Conservation (phyloP, 768 basidiomycete genomes). For the Psilocybe cubensis region DNA sequence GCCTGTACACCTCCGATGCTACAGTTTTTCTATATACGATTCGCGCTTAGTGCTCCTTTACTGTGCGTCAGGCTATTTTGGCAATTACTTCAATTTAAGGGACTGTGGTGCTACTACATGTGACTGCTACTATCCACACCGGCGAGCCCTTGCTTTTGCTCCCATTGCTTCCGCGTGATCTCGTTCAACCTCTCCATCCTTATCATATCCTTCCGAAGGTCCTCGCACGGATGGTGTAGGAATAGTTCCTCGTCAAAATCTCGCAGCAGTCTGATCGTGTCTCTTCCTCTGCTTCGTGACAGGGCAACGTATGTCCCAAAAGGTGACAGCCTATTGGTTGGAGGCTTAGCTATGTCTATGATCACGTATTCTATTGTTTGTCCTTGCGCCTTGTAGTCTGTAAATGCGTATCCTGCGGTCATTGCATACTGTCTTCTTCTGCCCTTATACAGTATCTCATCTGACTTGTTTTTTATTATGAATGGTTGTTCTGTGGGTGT, state of each 20-base stretch:
- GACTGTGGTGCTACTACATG: no score
- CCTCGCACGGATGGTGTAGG: conserved; percentile 8
- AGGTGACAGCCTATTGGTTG: conserved; percentile 23
- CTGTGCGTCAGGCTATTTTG: no score
- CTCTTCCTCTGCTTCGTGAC: conserved; percentile 31
- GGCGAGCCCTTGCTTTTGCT: no score
- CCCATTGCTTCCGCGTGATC: no score
- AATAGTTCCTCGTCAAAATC: conserved; percentile 7
- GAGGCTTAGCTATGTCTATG: conserved; percentile 37
- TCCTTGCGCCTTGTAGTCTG: conserved; percentile 42
- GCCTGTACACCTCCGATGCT: no score
- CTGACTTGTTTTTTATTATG: conserved; percentile 9
- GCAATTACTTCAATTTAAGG: no score
- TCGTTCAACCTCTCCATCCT: conserved; percentile 1
- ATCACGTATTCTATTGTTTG: conserved; percentile 37
- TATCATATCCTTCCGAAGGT: conserved; percentile 1
- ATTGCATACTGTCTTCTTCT: conserved; percentile 31
- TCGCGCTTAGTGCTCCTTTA: no score
- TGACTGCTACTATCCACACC: no score
- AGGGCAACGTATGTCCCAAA: conserved; percentile 39
- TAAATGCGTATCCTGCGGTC: conserved; percentile 39
- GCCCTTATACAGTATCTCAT: conserved; percentile 9
- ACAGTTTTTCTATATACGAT: no score
- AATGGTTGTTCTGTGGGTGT: conserved; percentile 7
- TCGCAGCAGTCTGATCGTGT: conserved; percentile 9